phyloP scores from a whole-genome alignment of 306 rosid species.

The Trichosanthes cucumerina region DNA sequence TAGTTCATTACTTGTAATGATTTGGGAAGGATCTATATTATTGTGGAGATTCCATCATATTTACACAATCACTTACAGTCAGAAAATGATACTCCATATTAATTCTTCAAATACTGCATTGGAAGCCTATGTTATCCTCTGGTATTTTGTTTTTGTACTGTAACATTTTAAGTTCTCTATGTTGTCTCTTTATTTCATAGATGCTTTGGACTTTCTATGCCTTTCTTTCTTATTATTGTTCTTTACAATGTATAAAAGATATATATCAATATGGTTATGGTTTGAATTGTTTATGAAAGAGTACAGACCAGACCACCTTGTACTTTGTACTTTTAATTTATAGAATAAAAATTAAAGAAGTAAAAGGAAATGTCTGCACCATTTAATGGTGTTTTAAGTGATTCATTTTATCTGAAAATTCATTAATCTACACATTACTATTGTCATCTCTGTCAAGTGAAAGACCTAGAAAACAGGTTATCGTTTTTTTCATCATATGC shows the following conservation, averaged over 20 bases:
- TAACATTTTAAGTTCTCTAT: background rate
- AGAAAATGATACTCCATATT: background rate
- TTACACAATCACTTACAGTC: background rate
- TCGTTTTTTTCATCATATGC: constrained; percentile 1
- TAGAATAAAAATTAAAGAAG: background rate
- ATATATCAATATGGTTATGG: background rate
- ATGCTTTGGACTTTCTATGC: background rate
- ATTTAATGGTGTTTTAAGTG: background rate
- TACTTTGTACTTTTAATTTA: background rate
- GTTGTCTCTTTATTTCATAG: background rate
- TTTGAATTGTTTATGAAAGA: background rate
- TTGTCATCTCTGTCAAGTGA: background rate
- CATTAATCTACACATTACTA: background rate
- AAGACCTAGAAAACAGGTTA: background rate
- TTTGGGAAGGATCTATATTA: background rate
- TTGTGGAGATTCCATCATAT: background rate
- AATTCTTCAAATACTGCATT: background rate
- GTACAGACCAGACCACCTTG: background rate
- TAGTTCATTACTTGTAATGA: background rate
- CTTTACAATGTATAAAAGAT: background rate
- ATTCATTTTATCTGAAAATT: background rate
- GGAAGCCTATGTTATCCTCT: background rate
- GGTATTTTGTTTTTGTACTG: background rate
- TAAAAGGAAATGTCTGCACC: background rate
- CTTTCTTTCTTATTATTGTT: background rate